These are phyloP conservation scores for Colletotrichum sp. DNA, from an alignment of 2,329 filamentous ascomycete species.

Conservation along the genomic window DNA sequence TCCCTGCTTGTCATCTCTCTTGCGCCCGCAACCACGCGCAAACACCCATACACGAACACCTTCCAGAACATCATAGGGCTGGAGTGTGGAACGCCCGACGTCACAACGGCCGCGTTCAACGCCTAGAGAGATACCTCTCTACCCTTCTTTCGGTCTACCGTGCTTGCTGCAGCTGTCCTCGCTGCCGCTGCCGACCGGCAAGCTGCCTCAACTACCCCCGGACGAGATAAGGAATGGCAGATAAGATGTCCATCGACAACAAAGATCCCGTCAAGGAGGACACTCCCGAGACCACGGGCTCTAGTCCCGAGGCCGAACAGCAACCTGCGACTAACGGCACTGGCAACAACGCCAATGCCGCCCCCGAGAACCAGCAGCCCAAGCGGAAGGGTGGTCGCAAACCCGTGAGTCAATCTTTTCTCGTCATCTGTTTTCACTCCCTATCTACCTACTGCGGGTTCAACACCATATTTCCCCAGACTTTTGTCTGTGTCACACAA, in stretches of 20 bases:
- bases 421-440: slow-evolving; percentile 5
- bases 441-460: not conserved
- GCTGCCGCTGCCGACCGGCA: slow-evolving; percentile 40
- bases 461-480: slow-evolving; percentile 13
- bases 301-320: slow-evolving; percentile 63
- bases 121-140: slow-evolving; percentile 2
- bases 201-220: slow-evolving; percentile 30
- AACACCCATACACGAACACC: slow-evolving; percentile 36
- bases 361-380: slow-evolving; percentile 67
- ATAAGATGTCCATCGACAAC: slow-evolving; percentile 71
- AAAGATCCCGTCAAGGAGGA: slow-evolving; percentile 62
- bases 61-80: slow-evolving; percentile 25
- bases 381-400: slow-evolving; percentile 98
- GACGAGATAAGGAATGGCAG: slow-evolving; percentile 59
- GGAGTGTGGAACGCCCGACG: slow-evolving; percentile 30
- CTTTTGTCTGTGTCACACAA: slow-evolving; percentile 8
- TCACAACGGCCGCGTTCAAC: slow-evolving; percentile 37
- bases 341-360: slow-evolving; percentile 30
- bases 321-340: slow-evolving; percentile 33
- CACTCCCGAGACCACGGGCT: slow-evolving; percentile 65
- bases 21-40: slow-evolving; percentile 41
- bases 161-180: slow-evolving; percentile 20
- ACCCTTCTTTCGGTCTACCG: slow-evolving; percentile 1
- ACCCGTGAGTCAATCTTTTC: slow-evolving; percentile 74
- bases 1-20: slow-evolving; percentile 28